These are phyloP conservation scores for Psilocybe azurescens DNA, from an alignment of 768 basidiomycete genomes.

Conservation along the genomic window DNA sequence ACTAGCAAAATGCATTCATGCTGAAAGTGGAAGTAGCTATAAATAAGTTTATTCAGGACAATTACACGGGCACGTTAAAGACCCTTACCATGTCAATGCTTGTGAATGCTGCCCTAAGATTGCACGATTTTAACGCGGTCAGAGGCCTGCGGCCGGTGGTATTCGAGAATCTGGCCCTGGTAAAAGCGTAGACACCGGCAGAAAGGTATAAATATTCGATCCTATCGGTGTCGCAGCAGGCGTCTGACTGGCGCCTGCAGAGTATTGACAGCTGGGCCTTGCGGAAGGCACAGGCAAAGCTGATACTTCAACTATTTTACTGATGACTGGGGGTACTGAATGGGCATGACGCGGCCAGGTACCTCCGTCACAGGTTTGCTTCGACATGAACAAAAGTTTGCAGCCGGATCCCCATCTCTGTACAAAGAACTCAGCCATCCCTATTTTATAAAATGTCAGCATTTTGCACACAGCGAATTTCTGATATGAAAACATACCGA, in stretches of 20 bases:
- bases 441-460: not conserved
- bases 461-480: not conserved
- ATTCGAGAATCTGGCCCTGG: too few species aligned
- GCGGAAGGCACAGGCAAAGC: not conserved
- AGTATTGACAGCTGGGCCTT: not conserved
- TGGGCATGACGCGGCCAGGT: conserved; percentile 10
- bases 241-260: not conserved
- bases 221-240: too few species aligned
- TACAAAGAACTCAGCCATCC: not conserved
- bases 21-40: too few species aligned
- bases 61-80: too few species aligned
- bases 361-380: not conserved
- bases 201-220: too few species aligned
- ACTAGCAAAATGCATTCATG: too few species aligned
- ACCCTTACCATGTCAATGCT: too few species aligned
- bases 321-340: conserved; percentile 13
- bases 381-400: not conserved
- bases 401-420: not conserved
- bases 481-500: not conserved
- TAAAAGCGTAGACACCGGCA: too few species aligned
- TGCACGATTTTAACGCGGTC: too few species aligned
- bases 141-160: too few species aligned
- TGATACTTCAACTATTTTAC: not conserved
- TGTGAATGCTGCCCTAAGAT: too few species aligned
- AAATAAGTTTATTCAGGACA: too few species aligned